phyloP scores from a whole-genome alignment of 148 eudicot species.

The Rhododendron kiyosumense region DNA sequence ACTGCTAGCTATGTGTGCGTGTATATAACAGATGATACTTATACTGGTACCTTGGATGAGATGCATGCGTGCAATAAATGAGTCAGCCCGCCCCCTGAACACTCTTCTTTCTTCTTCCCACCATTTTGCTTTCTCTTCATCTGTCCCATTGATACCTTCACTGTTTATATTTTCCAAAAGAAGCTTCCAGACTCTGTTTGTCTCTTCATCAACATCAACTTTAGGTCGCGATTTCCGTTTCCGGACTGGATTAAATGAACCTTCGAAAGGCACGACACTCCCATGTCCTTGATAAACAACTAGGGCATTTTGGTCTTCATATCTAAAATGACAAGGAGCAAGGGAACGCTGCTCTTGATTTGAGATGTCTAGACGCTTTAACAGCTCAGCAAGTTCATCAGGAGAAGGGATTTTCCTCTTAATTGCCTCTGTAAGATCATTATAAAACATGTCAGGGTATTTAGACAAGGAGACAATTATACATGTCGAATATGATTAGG shows the following conservation, averaged over 20 bases:
- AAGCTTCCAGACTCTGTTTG: conserved; percentile 81
- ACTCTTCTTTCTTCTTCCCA: conserved; percentile 86
- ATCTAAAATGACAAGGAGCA: neutral
- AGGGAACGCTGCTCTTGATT: neutral
- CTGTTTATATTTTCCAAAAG: conserved; percentile 67
- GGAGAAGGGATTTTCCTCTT: neutral
- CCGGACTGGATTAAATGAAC: conserved; percentile 7
- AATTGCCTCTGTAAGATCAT: neutral
- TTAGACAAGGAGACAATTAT: neutral
- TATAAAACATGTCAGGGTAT: neutral
- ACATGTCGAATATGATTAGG: neutral
- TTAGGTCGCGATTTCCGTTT: conserved; percentile 62
- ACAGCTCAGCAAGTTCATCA: neutral
- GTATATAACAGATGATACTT: neutral
- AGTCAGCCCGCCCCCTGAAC: conserved; percentile 78
- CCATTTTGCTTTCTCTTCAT: conserved; percentile 88
- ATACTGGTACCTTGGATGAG: conserved; percentile 78
- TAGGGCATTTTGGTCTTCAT: neutral
- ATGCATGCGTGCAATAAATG: conserved; percentile 96
- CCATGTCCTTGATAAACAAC: neutral
- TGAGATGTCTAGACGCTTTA: neutral
- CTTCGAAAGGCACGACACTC: neutral
- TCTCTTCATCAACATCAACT: conserved; percentile 97
- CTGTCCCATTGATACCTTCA: conserved; percentile 90
- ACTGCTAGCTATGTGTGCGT: neutral